These are phyloP conservation scores for Schoenoplectus triqueter DNA, from an alignment of 202 grass and related monocot genomes.

Conservation along the genomic window DNA sequence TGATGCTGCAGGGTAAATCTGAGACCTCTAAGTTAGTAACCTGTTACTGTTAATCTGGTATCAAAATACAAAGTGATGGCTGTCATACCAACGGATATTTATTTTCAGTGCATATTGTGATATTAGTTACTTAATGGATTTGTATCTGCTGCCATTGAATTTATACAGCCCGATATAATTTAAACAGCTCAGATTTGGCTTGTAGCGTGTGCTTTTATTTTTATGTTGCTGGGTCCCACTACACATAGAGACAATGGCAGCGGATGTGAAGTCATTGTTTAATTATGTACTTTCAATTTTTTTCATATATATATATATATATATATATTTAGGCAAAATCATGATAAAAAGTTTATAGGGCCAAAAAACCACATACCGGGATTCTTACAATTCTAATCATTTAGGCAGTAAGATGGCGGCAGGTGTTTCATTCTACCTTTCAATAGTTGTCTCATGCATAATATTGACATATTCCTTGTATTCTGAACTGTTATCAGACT, in stretches of 20 bases:
- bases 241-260: too few relatives aligned
- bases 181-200: too few relatives aligned
- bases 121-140: background rate
- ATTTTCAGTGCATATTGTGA: background rate
- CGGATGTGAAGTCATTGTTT: background rate
- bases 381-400: background rate
- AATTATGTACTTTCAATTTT: background rate
- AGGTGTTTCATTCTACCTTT: background rate
- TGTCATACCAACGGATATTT: background rate
- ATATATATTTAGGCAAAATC: background rate
- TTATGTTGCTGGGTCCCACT: too few relatives aligned
- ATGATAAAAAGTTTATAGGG: background rate
- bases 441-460: background rate
- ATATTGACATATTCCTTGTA: conserved; percentile 1
- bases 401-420: background rate
- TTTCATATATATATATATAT: background rate
- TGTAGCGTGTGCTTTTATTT: too few relatives aligned
- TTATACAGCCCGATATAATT: too few relatives aligned
- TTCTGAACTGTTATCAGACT: background rate
- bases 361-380: background rate
- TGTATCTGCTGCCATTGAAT: too few relatives aligned
- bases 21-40: background rate
- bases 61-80: background rate
- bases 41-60: background rate
- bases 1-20: conserved; percentile 49